Percentiles rank a stretch among this genome's conserved stretches.
Evolutionary conservation across 1,284 basidiomycete genomes (phyloP).

Genomic region (Trichosporon ovoides): DNA sequence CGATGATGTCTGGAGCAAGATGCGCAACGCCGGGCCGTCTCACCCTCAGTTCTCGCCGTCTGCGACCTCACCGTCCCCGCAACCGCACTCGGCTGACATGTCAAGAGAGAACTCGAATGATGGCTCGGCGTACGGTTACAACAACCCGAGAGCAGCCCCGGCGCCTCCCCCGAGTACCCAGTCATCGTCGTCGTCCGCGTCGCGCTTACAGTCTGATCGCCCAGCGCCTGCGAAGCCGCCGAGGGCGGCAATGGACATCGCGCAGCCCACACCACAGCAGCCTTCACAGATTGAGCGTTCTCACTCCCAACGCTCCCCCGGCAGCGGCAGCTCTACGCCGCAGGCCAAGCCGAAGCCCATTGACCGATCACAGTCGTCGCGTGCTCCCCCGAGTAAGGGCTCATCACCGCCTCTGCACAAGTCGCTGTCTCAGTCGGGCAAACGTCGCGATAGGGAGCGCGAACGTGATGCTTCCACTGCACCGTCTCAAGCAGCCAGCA

Average conservation of each 20-base stretch:
- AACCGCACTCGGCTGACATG: slow-evolving; percentile 33
- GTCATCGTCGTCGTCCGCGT: background rate
- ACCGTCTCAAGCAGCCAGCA: slow-evolving; percentile 11
- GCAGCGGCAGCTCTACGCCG: slow-evolving; percentile 24
- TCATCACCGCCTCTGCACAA: slow-evolving; percentile 34
- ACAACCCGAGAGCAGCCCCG: slow-evolving; percentile 17
- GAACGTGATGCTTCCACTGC: slow-evolving; percentile 27
- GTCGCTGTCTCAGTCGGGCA: slow-evolving; percentile 37
- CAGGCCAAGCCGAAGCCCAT: slow-evolving; percentile 27
- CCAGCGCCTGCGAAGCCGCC: slow-evolving; percentile 15
- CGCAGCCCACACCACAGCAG: background rate
- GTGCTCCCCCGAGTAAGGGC: slow-evolving; percentile 32
- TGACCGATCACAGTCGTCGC: slow-evolving; percentile 51
- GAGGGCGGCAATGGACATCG: background rate
- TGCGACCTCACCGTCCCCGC: slow-evolving; percentile 11
- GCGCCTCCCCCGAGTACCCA: slow-evolving; percentile 11
- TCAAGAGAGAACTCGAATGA: slow-evolving; percentile 43
- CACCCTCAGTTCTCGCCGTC: slow-evolving; percentile 21
- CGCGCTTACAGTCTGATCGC: slow-evolving; percentile 17
- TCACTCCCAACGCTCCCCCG: slow-evolving; percentile 18
- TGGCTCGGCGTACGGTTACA: slow-evolving; percentile 13
- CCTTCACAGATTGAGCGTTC: slow-evolving; percentile 11
- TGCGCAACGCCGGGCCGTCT: slow-evolving; percentile 49
- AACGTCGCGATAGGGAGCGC: slow-evolving; percentile 18
- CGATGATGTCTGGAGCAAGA: slow-evolving; percentile 70